These are phyloP conservation scores for Mycena maculata DNA, from an alignment of 768 basidiomycete genomes.

Conservation along the genomic window DNA sequence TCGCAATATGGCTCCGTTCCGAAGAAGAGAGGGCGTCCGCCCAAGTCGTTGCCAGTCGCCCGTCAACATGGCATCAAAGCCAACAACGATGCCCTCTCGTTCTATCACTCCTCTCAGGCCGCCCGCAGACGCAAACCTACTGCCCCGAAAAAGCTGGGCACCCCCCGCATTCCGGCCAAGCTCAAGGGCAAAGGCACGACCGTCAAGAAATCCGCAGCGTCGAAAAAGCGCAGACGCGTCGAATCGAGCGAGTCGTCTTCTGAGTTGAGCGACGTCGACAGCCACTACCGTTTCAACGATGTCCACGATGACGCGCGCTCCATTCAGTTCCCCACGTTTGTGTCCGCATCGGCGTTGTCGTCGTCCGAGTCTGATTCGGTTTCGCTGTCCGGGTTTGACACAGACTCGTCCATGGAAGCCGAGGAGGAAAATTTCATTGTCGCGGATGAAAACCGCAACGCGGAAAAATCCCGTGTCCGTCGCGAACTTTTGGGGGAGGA, in stretches of 20 bases:
- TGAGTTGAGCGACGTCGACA: slow-evolving; percentile 53
- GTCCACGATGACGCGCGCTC: slow-evolving; percentile 49
- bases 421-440: slow-evolving; percentile 74
- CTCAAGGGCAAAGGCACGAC: slow-evolving; percentile 45
- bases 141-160: slow-evolving; percentile 33
- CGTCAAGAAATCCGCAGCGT: slow-evolving; percentile 44
- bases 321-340: slow-evolving; percentile 71
- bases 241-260: slow-evolving; percentile 47
- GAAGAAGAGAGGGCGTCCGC: slow-evolving; percentile 69
- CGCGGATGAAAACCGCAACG: slow-evolving; percentile 52
- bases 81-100: slow-evolving; percentile 31
- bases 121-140: slow-evolving; percentile 37
- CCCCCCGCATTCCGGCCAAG: slow-evolving; percentile 31
- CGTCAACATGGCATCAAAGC: slow-evolving; percentile 44
- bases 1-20: slow-evolving; percentile 38
- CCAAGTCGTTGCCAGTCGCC: slow-evolving; percentile 56
- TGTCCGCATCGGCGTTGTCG: slow-evolving; percentile 70
- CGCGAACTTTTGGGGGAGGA: slow-evolving; percentile 72
- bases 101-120: slow-evolving; percentile 28
- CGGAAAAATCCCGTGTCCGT: slow-evolving; percentile 64
- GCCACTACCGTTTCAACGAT: slow-evolving; percentile 43
- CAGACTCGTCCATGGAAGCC: slow-evolving; percentile 67
- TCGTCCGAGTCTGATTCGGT: slow-evolving; percentile 57
- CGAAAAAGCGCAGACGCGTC: slow-evolving; percentile 52
- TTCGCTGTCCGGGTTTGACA: slow-evolving; percentile 56